Evolutionary conservation across 2,329 filamentous ascomycete genomes (phyloP).

Genomic region (Pseudomassariella vexata): DNA sequence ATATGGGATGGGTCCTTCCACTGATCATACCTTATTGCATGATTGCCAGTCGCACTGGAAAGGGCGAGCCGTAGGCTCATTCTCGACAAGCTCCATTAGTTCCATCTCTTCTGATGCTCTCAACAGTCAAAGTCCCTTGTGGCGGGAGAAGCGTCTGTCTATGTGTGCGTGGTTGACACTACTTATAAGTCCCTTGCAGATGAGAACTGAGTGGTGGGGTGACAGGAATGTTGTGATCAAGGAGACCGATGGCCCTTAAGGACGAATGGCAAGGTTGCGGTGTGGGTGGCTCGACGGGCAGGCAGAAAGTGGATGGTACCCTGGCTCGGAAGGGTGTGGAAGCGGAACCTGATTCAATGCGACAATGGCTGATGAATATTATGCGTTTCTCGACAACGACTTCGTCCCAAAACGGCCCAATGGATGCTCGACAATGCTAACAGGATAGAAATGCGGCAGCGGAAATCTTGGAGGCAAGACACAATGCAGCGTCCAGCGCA

Average conservation of each 20-base stretch:
- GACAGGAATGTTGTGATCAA: too few relatives aligned
- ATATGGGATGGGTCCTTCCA: slow-evolving; percentile 4
- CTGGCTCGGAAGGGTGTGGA: slow-evolving; percentile 25
- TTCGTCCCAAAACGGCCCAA: slow-evolving; percentile 15
- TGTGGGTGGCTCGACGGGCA: slow-evolving; percentile 22
- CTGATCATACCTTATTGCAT: slow-evolving; percentile 58
- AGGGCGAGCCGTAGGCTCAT: slow-evolving; percentile 56
- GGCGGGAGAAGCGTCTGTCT: too few relatives aligned
- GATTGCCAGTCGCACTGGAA: slow-evolving; percentile 60
- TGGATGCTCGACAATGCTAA: slow-evolving; percentile 13
- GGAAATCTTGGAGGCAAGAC: slow-evolving; percentile 3
- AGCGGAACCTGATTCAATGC: slow-evolving; percentile 31
- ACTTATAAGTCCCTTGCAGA: slow-evolving; percentile 24
- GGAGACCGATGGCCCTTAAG: slow-evolving; percentile 15
- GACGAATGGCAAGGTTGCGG: slow-evolving; percentile 16
- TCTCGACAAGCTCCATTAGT: slow-evolving; percentile 59
- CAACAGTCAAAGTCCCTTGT: too few relatives aligned
- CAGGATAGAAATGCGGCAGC: slow-evolving; percentile 7
- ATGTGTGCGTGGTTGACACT: slow-evolving; percentile 17
- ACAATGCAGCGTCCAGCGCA: slow-evolving; percentile 15
- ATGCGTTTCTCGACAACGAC: slow-evolving; percentile 22
- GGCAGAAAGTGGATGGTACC: slow-evolving; percentile 21
- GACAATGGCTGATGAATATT: slow-evolving; percentile 23
- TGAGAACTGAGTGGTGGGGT: slow-evolving; percentile 13
- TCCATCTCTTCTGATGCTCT: slow-evolving; percentile 51